These are phyloP conservation scores for Cryphonectria carpinicola DNA, from an alignment of 2,329 filamentous ascomycete species.

Conservation along the genomic window DNA sequence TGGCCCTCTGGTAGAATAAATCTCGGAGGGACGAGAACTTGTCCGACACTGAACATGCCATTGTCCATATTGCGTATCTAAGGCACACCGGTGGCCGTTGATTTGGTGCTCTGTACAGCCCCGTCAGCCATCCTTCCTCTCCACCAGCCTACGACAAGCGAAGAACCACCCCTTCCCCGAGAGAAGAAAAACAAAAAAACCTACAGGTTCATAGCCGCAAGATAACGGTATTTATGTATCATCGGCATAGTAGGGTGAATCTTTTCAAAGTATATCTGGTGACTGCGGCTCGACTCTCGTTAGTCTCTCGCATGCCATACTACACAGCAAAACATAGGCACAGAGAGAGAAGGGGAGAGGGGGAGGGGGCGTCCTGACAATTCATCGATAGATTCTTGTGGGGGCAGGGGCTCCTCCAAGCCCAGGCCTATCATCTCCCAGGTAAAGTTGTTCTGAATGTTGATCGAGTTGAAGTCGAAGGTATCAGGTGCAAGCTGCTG, in stretches of 20 bases:
- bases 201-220: constrained; percentile 83
- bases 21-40: constrained; percentile 81
- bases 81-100: constrained; percentile 86
- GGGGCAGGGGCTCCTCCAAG: constrained; percentile 61
- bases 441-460: constrained; percentile 63
- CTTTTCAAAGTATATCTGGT: constrained; percentile 88
- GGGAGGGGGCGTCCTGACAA: constrained; percentile 53
- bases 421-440: constrained; percentile 77
- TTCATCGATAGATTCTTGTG: constrained; percentile 74
- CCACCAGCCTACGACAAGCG: neutral
- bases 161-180: no score
- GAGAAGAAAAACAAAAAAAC: constrained; percentile 33
- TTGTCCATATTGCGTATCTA: constrained; percentile 94
- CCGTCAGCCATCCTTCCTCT: constrained; percentile 21
- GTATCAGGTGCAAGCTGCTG: constrained; percentile 56
- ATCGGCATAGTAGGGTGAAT: constrained; percentile 84
- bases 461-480: constrained; percentile 60
- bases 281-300: constrained; percentile 48
- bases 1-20: constrained; percentile 85
- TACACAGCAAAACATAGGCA: neutral
- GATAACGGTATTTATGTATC: constrained; percentile 85
- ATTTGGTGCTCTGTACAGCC: constrained; percentile 65
- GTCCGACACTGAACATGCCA: constrained; percentile 83
- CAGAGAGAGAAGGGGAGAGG: neutral
- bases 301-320: neutral